Evolutionary conservation across 106 monocot genomes (phyloP).

Genomic region (Acorus gramineus): DNA sequence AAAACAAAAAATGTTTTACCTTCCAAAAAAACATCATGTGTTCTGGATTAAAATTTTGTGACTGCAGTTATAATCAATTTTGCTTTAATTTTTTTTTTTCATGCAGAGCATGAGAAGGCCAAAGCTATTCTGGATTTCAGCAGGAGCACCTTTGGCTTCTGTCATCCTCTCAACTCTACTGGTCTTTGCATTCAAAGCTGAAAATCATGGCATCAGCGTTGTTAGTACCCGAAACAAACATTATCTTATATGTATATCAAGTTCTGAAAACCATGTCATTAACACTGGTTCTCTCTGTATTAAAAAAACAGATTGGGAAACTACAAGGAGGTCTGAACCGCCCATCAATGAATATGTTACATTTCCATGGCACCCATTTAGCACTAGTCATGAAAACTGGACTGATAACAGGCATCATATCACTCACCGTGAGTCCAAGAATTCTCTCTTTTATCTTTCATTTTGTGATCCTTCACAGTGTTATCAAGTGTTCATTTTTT

Average conservation of each 20-base stretch:
- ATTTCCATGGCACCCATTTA: slow-evolving; percentile 30
- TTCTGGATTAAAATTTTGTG: neutral
- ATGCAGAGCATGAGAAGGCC: slow-evolving; percentile 61
- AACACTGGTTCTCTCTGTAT: neutral
- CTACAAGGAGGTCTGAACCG: slow-evolving; percentile 44
- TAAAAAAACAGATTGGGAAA: slow-evolving; percentile 34
- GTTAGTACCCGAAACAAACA: slow-evolving; percentile 21
- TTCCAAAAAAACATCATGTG: too few species aligned
- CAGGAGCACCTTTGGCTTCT: slow-evolving; percentile 70
- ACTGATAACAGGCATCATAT: slow-evolving; percentile 49
- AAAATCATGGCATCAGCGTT: slow-evolving; percentile 62
- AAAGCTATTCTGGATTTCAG: slow-evolving; percentile 90
- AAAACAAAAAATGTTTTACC: too few species aligned
- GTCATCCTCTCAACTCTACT: slow-evolving; percentile 70
- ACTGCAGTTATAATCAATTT: neutral
- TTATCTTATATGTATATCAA: neutral
- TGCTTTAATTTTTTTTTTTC: slow-evolving; percentile 1
- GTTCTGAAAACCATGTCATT: neutral
- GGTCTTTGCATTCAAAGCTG: slow-evolving; percentile 49
- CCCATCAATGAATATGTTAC: slow-evolving; percentile 65
- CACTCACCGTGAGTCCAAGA: slow-evolving; percentile 39
- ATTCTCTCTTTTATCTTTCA: neutral
- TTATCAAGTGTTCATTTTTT: too few species aligned
- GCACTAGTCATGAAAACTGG: slow-evolving; percentile 44
- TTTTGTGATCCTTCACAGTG: neutral